Conservation (phyloP, 2,329 filamentous ascomycete genomes). For the Lachnellula cervina region DNA sequence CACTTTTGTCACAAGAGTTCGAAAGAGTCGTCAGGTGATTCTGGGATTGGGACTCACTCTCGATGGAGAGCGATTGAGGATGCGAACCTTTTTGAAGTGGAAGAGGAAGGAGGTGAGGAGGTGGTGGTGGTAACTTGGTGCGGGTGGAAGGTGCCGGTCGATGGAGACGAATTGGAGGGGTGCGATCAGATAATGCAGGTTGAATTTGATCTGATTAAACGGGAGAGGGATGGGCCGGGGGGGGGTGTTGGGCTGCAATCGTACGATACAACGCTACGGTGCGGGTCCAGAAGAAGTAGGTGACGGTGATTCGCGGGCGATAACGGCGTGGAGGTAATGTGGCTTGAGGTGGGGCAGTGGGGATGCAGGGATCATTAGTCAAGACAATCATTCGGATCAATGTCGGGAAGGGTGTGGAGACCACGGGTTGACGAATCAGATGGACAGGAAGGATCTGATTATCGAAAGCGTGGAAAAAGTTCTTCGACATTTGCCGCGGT, state of each 20-base stretch:
- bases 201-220: constrained; percentile 13
- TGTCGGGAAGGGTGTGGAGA: background rate
- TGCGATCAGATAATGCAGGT: constrained; percentile 14
- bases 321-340: background rate
- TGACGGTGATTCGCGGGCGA: background rate
- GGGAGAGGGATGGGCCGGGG: background rate
- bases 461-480: no score
- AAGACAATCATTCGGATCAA: background rate
- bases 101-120: background rate
- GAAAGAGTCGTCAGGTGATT: background rate
- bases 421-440: background rate
- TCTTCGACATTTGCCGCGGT: no score
- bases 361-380: background rate
- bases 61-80: background rate
- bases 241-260: background rate
- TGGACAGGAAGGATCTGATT: background rate
- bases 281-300: no score
- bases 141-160: no score
- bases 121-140: background rate
- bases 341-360: background rate
- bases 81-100: background rate
- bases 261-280: no score
- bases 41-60: background rate
- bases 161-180: no score
- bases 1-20: background rate